phyloP scores from a whole-genome alignment of 164 flowering plant genomes.

The Santalum album region DNA sequence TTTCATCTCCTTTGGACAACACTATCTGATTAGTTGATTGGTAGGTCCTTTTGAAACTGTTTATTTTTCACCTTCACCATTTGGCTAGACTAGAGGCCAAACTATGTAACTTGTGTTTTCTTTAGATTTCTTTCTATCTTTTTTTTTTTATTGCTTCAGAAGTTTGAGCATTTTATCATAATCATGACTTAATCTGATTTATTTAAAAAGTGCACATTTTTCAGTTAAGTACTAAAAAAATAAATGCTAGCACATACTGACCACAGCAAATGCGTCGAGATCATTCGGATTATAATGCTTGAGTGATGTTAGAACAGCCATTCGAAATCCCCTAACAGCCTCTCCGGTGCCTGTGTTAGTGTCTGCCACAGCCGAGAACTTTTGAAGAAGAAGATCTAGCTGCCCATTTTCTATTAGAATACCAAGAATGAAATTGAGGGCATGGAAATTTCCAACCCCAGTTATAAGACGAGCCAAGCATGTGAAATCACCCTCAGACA shows the following conservation, averaged over 20 bases:
- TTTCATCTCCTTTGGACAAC: no score
- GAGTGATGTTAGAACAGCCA: constrained; percentile 91
- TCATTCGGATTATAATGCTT: constrained; percentile 87
- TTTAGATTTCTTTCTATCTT: no score
- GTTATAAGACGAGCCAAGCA: constrained; percentile 96
- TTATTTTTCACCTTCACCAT: no score
- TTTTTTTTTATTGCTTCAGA: no score
- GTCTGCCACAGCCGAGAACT: constrained; percentile 82
- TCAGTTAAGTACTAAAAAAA: neutral
- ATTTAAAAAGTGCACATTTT: no score
- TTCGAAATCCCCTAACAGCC: constrained; percentile 85
- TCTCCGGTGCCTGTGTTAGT: constrained; percentile 64
- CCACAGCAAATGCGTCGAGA: constrained; percentile 91
- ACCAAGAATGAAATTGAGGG: constrained; percentile 87
- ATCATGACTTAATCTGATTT: no score
- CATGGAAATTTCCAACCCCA: constrained; percentile 96
- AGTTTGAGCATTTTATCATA: no score
- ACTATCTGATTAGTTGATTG: no score
- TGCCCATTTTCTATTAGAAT: constrained; percentile 97
- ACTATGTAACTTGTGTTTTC: no score
- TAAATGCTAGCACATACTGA: constrained; percentile 21
- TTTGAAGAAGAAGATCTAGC: constrained; percentile 88
- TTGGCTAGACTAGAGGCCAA: no score
- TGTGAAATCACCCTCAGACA: constrained; percentile 90
- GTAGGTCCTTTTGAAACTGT: no score